Evolutionary conservation across 768 basidiomycete genomes (phyloP).

Genomic region (Hypsizygus marmoreus): DNA sequence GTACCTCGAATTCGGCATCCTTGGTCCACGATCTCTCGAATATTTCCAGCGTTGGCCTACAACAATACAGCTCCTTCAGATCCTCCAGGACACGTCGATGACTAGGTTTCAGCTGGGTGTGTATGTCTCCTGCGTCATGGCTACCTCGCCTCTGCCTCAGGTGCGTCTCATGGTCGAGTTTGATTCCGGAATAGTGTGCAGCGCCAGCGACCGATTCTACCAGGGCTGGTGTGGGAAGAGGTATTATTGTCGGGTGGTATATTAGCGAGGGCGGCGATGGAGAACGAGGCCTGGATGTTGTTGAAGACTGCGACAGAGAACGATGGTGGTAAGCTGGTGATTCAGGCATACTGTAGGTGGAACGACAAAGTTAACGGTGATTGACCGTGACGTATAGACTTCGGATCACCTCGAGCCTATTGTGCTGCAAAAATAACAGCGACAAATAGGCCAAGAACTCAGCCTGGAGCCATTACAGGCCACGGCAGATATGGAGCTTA

Average conservation of each 20-base stretch:
- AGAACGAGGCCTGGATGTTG: constrained; percentile 23
- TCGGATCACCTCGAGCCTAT: constrained; percentile 6
- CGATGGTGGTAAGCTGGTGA: constrained; percentile 21
- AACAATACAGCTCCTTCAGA: constrained; percentile 57
- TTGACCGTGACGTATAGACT: constrained; percentile 8
- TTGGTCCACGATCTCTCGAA: constrained; percentile 53
- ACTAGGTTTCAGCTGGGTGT: constrained; percentile 38
- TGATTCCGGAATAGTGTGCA: constrained; percentile 62
- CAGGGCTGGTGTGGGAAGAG: constrained; percentile 51
- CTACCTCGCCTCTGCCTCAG: constrained; percentile 41
- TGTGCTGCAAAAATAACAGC: constrained; percentile 9
- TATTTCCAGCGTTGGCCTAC: constrained; percentile 52
- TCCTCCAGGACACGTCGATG: constrained; percentile 58
- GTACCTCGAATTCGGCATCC: constrained; percentile 60
- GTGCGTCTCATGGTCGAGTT: constrained; percentile 35
- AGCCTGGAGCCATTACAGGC: too few relatives aligned
- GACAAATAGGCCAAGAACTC: too few relatives aligned
- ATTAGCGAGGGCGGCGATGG: constrained; percentile 45
- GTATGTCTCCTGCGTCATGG: constrained; percentile 31
- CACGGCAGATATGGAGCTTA: not conserved
- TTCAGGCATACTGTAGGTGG: constrained; percentile 10
- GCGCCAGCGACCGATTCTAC: constrained; percentile 61
- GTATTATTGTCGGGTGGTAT: constrained; percentile 46
- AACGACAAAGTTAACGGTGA: too few relatives aligned
- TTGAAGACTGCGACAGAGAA: constrained; percentile 19